phyloP scores from a whole-genome alignment of 2,329 filamentous ascomycete species.

The Fusarium scirpi region DNA sequence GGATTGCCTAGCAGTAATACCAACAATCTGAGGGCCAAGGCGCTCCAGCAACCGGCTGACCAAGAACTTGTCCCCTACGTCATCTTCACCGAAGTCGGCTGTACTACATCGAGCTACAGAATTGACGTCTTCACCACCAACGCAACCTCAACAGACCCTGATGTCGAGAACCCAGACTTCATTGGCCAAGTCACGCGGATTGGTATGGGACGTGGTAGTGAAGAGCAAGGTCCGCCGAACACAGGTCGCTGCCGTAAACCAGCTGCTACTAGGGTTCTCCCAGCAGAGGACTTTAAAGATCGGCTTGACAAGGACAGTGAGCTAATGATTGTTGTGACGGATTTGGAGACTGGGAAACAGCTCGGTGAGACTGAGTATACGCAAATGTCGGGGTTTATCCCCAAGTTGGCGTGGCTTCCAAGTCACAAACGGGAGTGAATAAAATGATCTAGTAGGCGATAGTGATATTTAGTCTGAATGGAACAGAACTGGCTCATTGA shows the following conservation, averaged over 20 bases:
- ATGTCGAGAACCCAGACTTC: neutral
- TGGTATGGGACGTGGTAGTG: neutral
- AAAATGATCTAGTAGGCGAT: neutral
- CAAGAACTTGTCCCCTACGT: neutral
- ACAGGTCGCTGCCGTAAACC: neutral
- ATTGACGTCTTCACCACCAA: neutral
- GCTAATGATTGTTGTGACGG: neutral
- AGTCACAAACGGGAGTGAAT: neutral
- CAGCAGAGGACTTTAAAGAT: neutral
- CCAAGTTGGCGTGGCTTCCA: neutral
- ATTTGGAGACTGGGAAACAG: neutral
- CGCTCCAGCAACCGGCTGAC: neutral
- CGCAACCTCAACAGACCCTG: neutral
- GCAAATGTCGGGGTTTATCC: neutral
- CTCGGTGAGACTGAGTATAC: neutral
- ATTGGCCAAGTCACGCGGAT: neutral
- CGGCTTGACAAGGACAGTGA: neutral
- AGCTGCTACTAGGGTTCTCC: neutral
- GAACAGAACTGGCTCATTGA: neutral
- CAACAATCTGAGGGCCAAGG: no score
- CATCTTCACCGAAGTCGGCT: neutral
- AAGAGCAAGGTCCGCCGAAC: neutral
- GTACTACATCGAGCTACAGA: neutral
- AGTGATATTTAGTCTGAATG: neutral
- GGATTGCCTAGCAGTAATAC: neutral